These are phyloP conservation scores for Populus tremula DNA, from an alignment of 345 rosid genomes.

Conservation along the genomic window DNA sequence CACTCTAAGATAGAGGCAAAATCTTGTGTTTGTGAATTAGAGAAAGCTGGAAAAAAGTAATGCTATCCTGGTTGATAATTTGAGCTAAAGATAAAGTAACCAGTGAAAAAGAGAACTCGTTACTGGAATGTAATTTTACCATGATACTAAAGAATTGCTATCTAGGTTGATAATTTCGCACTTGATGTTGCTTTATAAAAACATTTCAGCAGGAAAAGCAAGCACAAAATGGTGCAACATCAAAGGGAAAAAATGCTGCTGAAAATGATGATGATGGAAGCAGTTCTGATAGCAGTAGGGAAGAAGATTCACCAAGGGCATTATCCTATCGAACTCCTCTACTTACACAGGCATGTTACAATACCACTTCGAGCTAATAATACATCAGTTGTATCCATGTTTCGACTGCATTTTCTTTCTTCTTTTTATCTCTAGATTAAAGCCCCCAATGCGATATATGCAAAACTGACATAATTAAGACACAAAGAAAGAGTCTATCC, in stretches of 20 bases:
- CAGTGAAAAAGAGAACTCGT: too few relatives aligned
- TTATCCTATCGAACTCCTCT: slow-evolving; percentile 80
- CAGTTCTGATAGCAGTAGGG: slow-evolving; percentile 68
- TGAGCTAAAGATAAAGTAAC: too few relatives aligned
- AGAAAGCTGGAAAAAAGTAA: background rate
- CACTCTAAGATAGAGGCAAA: too few relatives aligned
- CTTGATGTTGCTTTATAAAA: background rate
- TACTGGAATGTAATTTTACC: too few relatives aligned
- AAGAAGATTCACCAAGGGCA: slow-evolving; percentile 61
- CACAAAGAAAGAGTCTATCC: too few relatives aligned
- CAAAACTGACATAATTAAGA: background rate
- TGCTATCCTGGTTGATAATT: background rate
- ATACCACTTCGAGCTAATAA: background rate
- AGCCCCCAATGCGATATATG: background rate
- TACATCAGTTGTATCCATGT: background rate
- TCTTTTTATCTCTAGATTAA: background rate
- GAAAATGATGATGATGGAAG: slow-evolving; percentile 57
- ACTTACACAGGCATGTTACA: slow-evolving; percentile 64
- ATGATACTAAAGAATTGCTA: background rate
- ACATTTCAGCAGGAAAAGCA: slow-evolving; percentile 47
- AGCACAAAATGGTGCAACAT: slow-evolving; percentile 46
- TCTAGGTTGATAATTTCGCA: background rate
- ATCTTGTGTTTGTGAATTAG: too few relatives aligned
- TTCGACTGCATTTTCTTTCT: background rate
- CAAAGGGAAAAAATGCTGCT: slow-evolving; percentile 40